A percentile compares a stretch with the other conserved stretches of the same genome.
Evolutionary conservation across 768 basidiomycete genomes (phyloP).

Genomic region (Lactifluus piperatus): DNA sequence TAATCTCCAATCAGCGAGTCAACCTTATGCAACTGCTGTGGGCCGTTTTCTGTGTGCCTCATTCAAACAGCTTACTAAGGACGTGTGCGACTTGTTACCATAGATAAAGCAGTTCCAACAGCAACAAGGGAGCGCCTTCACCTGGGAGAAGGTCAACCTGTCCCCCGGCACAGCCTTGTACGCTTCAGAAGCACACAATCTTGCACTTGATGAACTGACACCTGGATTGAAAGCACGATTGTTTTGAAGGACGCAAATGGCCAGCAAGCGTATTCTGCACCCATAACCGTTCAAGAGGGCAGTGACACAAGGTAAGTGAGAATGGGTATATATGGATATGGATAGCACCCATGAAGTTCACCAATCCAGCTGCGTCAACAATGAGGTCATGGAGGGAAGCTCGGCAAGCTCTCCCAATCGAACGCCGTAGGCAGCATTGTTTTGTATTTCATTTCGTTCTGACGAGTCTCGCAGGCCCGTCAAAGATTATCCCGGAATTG

Average conservation of each 20-base stretch:
- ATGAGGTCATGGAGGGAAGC: slow-evolving; percentile 6
- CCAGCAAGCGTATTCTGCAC: slow-evolving; percentile 40
- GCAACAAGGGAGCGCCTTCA: slow-evolving; percentile 34
- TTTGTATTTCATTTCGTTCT: neutral
- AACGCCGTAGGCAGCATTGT: neutral
- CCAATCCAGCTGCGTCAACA: slow-evolving; percentile 11
- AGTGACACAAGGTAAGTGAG: slow-evolving; percentile 29
- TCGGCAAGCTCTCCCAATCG: neutral
- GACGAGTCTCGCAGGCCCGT: neutral
- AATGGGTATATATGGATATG: neutral
- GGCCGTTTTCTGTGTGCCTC: slow-evolving; percentile 16
- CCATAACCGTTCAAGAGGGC: slow-evolving; percentile 36
- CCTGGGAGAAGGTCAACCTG: slow-evolving; percentile 48
- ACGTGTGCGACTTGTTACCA: neutral
- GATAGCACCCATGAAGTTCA: neutral
- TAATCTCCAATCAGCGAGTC: slow-evolving; percentile 35
- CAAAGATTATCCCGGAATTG: neutral
- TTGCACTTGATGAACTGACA: neutral
- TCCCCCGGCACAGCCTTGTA: slow-evolving; percentile 39
- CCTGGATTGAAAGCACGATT: slow-evolving; percentile 35
- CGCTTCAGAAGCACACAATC: slow-evolving; percentile 20
- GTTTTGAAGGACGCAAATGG: slow-evolving; percentile 54
- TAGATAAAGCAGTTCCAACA: slow-evolving; percentile 49
- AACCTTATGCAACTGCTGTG: slow-evolving; percentile 44
- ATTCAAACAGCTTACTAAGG: neutral